Conservation (phyloP, 495 filamentous ascomycete species). For the Symbiotaphrina buchneri region DNA sequence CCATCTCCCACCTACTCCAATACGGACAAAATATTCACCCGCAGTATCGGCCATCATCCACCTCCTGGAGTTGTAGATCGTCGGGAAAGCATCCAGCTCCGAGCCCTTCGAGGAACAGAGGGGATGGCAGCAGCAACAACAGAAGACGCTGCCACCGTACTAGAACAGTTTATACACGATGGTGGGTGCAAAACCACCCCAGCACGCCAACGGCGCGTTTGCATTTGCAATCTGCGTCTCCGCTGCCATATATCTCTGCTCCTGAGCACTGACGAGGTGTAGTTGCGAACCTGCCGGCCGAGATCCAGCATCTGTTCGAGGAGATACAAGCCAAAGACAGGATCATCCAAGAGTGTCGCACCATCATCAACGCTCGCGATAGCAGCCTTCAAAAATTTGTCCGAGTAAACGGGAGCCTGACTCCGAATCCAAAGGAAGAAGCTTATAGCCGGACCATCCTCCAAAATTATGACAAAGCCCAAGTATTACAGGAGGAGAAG, state of each 20-base stretch:
- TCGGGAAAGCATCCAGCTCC: not conserved
- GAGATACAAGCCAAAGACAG: conserved; percentile 85
- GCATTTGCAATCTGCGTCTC: too few species aligned
- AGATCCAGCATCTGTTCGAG: conserved; percentile 81
- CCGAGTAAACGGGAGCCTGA: conserved; percentile 58
- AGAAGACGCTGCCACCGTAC: conserved; percentile 70
- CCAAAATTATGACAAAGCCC: conserved; percentile 45
- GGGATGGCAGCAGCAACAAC: conserved; percentile 16
- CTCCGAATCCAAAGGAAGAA: conserved; percentile 72
- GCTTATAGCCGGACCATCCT: conserved; percentile 43
- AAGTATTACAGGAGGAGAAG: conserved; percentile 73
- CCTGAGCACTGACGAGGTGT: conserved; percentile 5
- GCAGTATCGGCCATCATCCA: too few species aligned
- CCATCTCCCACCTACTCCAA: not conserved
- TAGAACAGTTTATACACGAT: conserved; percentile 85
- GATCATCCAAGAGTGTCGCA: conserved; percentile 47
- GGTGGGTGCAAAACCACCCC: too few species aligned
- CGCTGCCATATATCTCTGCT: not conserved
- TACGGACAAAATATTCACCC: not conserved
- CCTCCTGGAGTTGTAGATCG: too few species aligned
- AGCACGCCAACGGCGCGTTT: too few species aligned
- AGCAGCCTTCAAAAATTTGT: conserved; percentile 75
- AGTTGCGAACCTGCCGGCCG: conserved; percentile 74
- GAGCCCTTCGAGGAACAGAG: not conserved
- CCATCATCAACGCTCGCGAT: conserved; percentile 55